A percentile compares a stretch with the other conserved stretches of the same genome.
Conservation (phyloP, 805 yeast species). For the Kuraishia ogatae region DNA sequence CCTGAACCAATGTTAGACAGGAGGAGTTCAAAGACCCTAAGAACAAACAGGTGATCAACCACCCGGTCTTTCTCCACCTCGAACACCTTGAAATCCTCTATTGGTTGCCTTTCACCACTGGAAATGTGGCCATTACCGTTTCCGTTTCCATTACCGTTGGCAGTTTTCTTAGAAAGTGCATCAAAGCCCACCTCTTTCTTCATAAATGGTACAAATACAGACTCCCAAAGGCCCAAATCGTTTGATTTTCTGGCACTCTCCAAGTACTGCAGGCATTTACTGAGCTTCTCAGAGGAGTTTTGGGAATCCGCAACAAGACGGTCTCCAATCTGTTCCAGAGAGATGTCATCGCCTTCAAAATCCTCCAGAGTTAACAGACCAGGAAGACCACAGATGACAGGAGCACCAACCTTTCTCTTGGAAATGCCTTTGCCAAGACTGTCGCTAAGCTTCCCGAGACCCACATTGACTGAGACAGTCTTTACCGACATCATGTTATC, state of each 20-base stretch:
- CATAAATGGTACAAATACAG: constrained; percentile 19
- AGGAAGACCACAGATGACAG: neutral
- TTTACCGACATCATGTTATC: constrained; percentile 35
- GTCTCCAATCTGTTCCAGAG: neutral
- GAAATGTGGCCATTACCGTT: constrained; percentile 17
- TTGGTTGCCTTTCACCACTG: constrained; percentile 1
- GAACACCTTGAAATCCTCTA: constrained; percentile 29
- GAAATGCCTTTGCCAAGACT: constrained; percentile 56
- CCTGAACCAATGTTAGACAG: constrained; percentile 26
- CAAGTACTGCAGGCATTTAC: constrained; percentile 16
- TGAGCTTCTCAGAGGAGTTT: neutral
- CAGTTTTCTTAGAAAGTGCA: constrained; percentile 13
- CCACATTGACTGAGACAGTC: constrained; percentile 46
- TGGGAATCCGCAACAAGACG: constrained; percentile 7
- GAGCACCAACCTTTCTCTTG: neutral
- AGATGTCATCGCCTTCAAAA: neutral
- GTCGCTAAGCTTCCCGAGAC: constrained; percentile 59
- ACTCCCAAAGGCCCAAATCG: constrained; percentile 17
- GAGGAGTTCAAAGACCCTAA: constrained; percentile 27
- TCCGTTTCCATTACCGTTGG: constrained; percentile 20
- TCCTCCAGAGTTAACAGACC: neutral
- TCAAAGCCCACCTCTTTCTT: constrained; percentile 18
- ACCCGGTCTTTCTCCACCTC: constrained; percentile 60
- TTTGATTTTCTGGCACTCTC: constrained; percentile 15
- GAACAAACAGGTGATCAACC: constrained; percentile 51